Evolutionary conservation across 345 rosid genomes (phyloP), one percentile per base, ranked within the genome.

Genomic region (Pugionium cornutum): DNA sequence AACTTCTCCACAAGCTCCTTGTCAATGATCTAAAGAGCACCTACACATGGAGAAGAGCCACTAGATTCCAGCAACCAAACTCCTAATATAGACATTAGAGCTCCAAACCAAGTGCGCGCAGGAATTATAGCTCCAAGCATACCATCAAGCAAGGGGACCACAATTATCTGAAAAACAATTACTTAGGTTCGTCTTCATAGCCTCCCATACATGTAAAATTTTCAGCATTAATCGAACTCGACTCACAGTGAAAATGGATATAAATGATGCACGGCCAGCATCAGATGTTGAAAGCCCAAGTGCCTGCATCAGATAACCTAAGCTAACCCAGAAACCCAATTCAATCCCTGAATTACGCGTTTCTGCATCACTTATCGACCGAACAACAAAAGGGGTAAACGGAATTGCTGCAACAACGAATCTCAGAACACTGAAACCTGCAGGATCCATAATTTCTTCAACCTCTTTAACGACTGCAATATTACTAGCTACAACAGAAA

Each of bases 81-180:
- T 36, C 90, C 86, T 25, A 76, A 7, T 33, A 82, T 50, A 49
- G 90, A 83, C 83, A 84, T 74, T 10, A 82, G 43, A 51, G 81
- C 82, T 53, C 89, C 85, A 82, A 80, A 77, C 86, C 90, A 87
- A 4, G 86, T 80, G n/a, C 64, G 70, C 4, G 83, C 71, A 65
- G 85, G 88, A 70, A 83, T 53, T 50, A 79, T 62, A 40, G 89
- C 79, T 74, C 94, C 94, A 56, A 87, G 67, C 86, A 87, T 77
- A 62, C 88, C 84, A 74, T 83, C 88, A 46, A 87, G 83, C 75
- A 83, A 57, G 2, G 94, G 94, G 70, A 83, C 94, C 77, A 84
- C 76, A 67, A 84, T 77, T 26, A 87, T 82, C 88, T 87, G 75
- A 58, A 58, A 68, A 63, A 66, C 67, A 25, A 8, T 6, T 45